Evolutionary conservation across 2,329 filamentous ascomycete genomes (phyloP), one percentile per base, ranked within the genome.

Genomic region (Xylaria sp.): DNA sequence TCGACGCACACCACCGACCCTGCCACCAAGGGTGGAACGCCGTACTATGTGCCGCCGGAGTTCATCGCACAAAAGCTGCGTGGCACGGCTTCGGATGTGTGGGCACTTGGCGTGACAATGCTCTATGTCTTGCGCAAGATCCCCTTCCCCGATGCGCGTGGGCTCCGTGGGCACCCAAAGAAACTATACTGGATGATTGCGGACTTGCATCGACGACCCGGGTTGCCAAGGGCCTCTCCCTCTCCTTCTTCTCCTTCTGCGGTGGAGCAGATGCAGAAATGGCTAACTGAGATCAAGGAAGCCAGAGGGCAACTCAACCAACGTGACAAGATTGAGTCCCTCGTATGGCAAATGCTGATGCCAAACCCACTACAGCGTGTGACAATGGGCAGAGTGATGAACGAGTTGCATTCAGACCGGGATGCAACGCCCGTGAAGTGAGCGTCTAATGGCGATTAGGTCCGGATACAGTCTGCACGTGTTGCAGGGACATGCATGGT

Each of bases 21-120:
- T 3, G 76, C 78, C 10, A 79, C 76, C 2, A 77, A 76, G 7
- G 83, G 83, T 30, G 83, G 83, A 54, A 86, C 83, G 11, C 83
- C 83, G 10, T 85, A 83, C 71, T 86, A 86, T 67, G 77, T 86
- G 18, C 82, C 83, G 1, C 83, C 83, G 19, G 83, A 86, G 69
- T 86, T 83, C 68, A 83, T 85, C 60, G 80, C 79, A 10, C 73
- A 76, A 55, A 82, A 80, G 69, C 74, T 77, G 52, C 81, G 83
- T 37, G 83, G 83, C 2, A 70, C 79, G 2, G 74, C 81, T 1
- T 83, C 82, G 35, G 83, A 85, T 64, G 81, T 84, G 7, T 85
- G 83, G 82, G 83, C 82, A 0, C 72, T 85, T 35, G 83, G 83
- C 51, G 76, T 85, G 54, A 84, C 82, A 35, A 84, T 85, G 82